These are phyloP conservation scores for Mortierella sp. DNA, from an alignment of 371 early-diverging fungal species.

Conservation along the genomic window DNA sequence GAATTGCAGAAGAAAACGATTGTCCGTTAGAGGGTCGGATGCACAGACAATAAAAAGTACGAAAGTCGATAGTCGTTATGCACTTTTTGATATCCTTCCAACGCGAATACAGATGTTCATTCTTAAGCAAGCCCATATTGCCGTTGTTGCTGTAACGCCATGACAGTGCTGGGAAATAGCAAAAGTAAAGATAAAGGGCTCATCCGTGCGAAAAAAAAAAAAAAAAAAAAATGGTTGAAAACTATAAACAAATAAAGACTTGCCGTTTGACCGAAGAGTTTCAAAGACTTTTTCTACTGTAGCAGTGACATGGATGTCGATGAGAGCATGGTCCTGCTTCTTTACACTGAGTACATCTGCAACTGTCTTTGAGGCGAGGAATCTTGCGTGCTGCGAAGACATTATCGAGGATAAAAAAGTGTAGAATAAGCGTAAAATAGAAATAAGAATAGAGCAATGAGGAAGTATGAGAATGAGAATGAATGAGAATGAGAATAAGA, in stretches of 20 bases:
- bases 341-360: slow-evolving; percentile 63
- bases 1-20: neutral
- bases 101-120: neutral
- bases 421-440: neutral
- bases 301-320: slow-evolving; percentile 66
- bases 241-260: slow-evolving; percentile 2
- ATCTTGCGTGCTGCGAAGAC: slow-evolving; percentile 45
- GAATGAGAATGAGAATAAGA: no score
- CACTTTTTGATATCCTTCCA: neutral
- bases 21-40: neutral
- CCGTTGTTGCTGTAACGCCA: neutral
- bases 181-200: slow-evolving; percentile 25
- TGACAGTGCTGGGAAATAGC: neutral
- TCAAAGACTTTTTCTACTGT: slow-evolving; percentile 74
- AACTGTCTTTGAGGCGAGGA: slow-evolving; percentile 62
- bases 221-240: neutral
- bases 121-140: neutral
- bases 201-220: slow-evolving; percentile 43
- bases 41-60: no score
- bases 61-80: neutral
- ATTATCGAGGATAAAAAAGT: slow-evolving; percentile 12
- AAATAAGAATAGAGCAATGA: neutral
- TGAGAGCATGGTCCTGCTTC: slow-evolving; percentile 55
- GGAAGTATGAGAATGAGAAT: neutral
- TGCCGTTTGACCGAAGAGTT: slow-evolving; percentile 62